Conservation (phyloP, 768 basidiomycete genomes). For the Mycena amicta region DNA sequence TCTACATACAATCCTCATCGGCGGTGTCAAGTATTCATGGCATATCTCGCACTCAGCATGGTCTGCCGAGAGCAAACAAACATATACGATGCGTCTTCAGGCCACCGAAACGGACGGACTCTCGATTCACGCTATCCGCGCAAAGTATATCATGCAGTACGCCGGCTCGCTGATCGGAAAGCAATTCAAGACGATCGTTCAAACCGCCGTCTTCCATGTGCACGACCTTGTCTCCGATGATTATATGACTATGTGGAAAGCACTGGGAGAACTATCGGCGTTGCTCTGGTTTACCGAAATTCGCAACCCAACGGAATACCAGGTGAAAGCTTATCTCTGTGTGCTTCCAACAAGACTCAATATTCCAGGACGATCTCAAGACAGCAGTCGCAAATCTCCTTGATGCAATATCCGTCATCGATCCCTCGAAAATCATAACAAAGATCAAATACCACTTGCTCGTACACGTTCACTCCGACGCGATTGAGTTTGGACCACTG, state of each 20-base stretch:
- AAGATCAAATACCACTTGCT: not conserved
- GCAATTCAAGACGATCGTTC: slow-evolving; percentile 30
- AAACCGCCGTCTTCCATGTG: slow-evolving; percentile 29
- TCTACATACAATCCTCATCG: slow-evolving; percentile 32
- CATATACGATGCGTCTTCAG: slow-evolving; percentile 23
- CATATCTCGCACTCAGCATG: slow-evolving; percentile 21
- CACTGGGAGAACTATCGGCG: slow-evolving; percentile 21
- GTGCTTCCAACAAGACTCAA: not conserved
- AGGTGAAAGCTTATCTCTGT: slow-evolving; percentile 15
- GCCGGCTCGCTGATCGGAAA: slow-evolving; percentile 28
- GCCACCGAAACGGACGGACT: slow-evolving; percentile 25
- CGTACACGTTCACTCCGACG: not conserved
- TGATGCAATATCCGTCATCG: not conserved
- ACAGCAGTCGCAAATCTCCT: not conserved
- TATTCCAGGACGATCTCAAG: not conserved
- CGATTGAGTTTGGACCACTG: not conserved
- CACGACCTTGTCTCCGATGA: slow-evolving; percentile 23
- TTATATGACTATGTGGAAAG: slow-evolving; percentile 26
- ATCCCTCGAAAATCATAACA: not conserved
- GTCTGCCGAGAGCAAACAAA: slow-evolving; percentile 13
- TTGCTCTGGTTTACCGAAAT: slow-evolving; percentile 33
- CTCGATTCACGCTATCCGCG: slow-evolving; percentile 26
- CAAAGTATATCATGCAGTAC: slow-evolving; percentile 31
- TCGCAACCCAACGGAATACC: slow-evolving; percentile 22
- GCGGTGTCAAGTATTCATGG: slow-evolving; percentile 34